Conservation (phyloP, 2,329 filamentous ascomycete species). For the Colletotrichum chlorophyti region DNA sequence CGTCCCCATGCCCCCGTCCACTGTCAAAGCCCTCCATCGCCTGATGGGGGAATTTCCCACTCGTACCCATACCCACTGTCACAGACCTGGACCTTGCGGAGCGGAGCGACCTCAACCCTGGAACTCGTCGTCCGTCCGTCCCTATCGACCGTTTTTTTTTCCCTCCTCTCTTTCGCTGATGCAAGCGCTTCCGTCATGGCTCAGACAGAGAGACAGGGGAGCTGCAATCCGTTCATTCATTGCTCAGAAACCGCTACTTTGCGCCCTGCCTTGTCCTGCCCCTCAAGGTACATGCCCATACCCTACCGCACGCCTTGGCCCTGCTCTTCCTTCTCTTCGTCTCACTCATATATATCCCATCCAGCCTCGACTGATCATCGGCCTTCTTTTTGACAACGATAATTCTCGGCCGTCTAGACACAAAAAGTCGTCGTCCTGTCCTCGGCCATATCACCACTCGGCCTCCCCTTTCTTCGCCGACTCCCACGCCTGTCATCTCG, state of each 20-base stretch:
- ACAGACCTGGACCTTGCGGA: conserved; percentile 30
- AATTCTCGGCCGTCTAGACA: background rate
- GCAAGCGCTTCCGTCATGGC: conserved; percentile 32
- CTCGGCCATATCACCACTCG: background rate
- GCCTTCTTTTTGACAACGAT: background rate
- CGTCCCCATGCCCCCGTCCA: conserved; percentile 28
- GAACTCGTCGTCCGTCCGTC: conserved; percentile 27
- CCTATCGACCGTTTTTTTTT: conserved; percentile 29
- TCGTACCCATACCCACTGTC: conserved; percentile 30
- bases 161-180: conserved; percentile 8
- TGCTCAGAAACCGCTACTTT: conserved; percentile 29
- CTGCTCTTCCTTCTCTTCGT: conserved; percentile 9
- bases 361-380: conserved; percentile 17
- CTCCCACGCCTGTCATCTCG: conserved; percentile 19
- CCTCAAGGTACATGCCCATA: conserved; percentile 16
- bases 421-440: conserved; percentile 11
- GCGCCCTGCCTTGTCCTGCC: conserved; percentile 20
- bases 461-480: background rate
- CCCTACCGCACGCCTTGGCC: conserved; percentile 24
- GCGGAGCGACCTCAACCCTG: conserved; percentile 31
- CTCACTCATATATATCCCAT: conserved; percentile 29
- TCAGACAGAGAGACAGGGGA: conserved; percentile 31
- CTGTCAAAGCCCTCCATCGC: conserved; percentile 32
- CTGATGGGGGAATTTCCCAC: conserved; percentile 30
- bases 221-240: conserved; percentile 25